Evolutionary conservation across 345 rosid species (phyloP), one percentile per base, ranked within the genome.

Genomic region (Ceriops decandra): DNA sequence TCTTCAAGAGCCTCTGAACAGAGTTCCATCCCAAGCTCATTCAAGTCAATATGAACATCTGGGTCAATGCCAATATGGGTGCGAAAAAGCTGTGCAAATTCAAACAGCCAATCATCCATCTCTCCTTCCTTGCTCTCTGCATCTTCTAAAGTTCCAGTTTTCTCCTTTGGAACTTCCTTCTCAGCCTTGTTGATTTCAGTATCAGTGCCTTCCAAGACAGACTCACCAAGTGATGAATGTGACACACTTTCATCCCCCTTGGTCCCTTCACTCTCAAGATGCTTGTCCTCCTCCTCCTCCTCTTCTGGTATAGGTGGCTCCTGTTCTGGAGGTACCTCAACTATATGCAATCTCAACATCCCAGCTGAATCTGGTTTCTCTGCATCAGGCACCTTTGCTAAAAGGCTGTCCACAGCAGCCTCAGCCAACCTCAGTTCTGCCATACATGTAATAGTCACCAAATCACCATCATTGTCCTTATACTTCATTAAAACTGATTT

Each of bases 81-180:
- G 52, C 96, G 88, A 83, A 95, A 95, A 31, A 95, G 87, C 78
- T 91, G 97, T 46, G 99, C 97, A 80, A 95, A 95, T 64, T 95
- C 99, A 79, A 88, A 90, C 73, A 95, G 73, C 97, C 96, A 95
- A 78, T 95, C 99, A 76, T 95, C 99, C 88, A 91, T 91, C 89
- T 91, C 97, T 58, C 86, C 74, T 80, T 95, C 97, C 81, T 83
- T 91, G 71, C 80, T 73, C 68, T 89, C 96, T 8, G 85, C 86
- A 77, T 87, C 96, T 66, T 88, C 97, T 42, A 81, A 67, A 75
- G 82, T 79, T 60, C 28, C 81, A 7, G 72, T 16, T 79, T 88
- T 86, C 74, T 86, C 93, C 69, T 86, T 84, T 0, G 74, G 72
- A 76, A 69, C 84, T 66, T 80, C 84, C 64, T 83, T 82, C 62